Percentiles rank a stretch among this genome's conserved stretches.
phyloP scores from a whole-genome alignment of 148 eudicot genomes.

The Rhododendron henanense region DNA sequence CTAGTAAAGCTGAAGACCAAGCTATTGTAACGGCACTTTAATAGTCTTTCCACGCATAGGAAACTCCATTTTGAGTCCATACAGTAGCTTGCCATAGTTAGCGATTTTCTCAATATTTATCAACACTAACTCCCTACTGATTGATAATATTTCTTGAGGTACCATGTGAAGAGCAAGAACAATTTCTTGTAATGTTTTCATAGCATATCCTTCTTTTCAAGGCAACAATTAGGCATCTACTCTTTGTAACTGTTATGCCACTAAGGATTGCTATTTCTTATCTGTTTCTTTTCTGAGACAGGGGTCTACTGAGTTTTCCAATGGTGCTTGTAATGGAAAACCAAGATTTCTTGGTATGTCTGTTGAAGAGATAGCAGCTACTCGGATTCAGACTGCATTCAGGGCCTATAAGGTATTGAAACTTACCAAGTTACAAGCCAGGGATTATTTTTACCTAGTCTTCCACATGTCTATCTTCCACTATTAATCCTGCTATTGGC shows the following conservation, averaged over 20 bases:
- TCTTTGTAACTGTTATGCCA: neutral
- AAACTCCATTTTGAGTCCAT: neutral
- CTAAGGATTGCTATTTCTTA: neutral
- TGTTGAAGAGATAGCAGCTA: slow-evolving; percentile 68
- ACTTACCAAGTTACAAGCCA: neutral
- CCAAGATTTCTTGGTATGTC: slow-evolving; percentile 17
- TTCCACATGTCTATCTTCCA: neutral
- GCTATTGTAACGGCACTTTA: neutral
- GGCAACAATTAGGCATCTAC: neutral
- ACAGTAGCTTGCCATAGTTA: neutral
- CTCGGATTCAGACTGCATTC: slow-evolving; percentile 69
- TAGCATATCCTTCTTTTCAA: neutral
- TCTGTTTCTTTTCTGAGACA: slow-evolving; percentile 18
- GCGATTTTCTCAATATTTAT: neutral
- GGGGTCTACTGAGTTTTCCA: slow-evolving; percentile 27
- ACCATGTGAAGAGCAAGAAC: neutral
- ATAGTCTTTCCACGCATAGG: neutral
- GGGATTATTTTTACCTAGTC: neutral
- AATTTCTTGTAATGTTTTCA: neutral
- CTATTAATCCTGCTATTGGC: neutral
- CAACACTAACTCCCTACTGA: neutral
- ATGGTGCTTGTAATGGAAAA: slow-evolving; percentile 28
- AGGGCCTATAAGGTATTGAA: slow-evolving; percentile 59
- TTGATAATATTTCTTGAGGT: neutral
- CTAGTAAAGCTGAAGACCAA: neutral